Evolutionary conservation across 768 basidiomycete genomes (phyloP), one percentile per base, ranked within the genome.

Genomic region (Filobasidium wieringae): DNA sequence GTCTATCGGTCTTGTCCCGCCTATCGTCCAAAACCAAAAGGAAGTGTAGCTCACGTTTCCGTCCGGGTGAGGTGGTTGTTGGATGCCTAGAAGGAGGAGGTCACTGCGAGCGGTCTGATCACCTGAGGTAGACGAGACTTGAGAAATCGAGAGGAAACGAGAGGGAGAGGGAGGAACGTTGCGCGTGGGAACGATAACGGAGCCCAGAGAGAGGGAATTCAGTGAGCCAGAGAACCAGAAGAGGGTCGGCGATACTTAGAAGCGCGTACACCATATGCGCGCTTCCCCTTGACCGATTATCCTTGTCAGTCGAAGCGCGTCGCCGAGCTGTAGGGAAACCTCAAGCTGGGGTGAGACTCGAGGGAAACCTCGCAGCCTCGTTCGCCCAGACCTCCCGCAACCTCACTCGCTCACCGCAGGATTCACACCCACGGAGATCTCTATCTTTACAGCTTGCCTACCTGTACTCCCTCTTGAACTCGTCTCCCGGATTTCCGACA

Each of bases 171-270:
- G n/a, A n/a, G n/a, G n/a, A n/a, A n/a, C n/a, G n/a, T n/a, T n/a
- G n/a, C n/a, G n/a, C n/a, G n/a, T n/a, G n/a, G n/a, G n/a, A n/a
- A n/a, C n/a, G n/a, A n/a, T n/a, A n/a, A n/a, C n/a, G n/a, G n/a
- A n/a, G n/a, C n/a, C n/a, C n/a, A n/a, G n/a, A n/a, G n/a, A n/a
- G n/a, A n/a, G n/a, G n/a, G n/a, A n/a, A n/a, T n/a, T n/a, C n/a
- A n/a, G n/a, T n/a, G n/a, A n/a, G n/a, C n/a, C n/a, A n/a, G n/a
- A n/a, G n/a, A n/a, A n/a, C n/a, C n/a, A n/a, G n/a, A n/a, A n/a
- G n/a, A n/a, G n/a, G 22, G 43, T 47, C 43, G 43, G 43, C 43
- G 43, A 47, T 47, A 47, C 43, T 14, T 47, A 47, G 43, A 47
- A 47, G 43, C 43, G 43, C 43, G 43, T 47, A 12, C 19, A 19